These are phyloP conservation scores for Climacium dendroides DNA, from an alignment of 225 moss, liverwort and hornwort genomes.

Conservation along the genomic window DNA sequence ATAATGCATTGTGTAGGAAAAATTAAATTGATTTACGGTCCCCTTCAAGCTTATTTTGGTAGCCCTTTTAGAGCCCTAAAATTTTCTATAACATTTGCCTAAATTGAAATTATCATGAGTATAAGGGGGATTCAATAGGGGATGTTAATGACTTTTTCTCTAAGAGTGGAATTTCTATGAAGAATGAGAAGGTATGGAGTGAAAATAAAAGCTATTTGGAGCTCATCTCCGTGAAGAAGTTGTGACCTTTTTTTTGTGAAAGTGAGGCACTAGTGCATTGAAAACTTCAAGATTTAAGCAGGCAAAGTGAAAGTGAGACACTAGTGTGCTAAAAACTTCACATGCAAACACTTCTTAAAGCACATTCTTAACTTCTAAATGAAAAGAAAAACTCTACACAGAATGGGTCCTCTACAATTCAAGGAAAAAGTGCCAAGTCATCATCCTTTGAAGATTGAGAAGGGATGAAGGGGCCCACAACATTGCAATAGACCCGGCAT, in stretches of 20 bases:
- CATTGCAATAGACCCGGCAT: too few species aligned
- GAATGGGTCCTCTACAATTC: background rate
- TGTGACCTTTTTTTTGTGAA: background rate
- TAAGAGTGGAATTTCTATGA: background rate
- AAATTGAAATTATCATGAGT: background rate
- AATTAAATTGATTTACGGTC: too few species aligned
- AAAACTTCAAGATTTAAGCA: background rate
- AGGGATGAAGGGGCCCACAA: too few species aligned
- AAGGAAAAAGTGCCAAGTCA: background rate
- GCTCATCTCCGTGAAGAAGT: background rate
- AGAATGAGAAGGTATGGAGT: background rate
- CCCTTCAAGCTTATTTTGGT: too few species aligned
- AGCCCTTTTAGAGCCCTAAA: fast-evolving
- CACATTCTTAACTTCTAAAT: background rate
- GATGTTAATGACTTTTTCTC: background rate
- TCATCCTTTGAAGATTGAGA: background rate
- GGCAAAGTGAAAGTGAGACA: too few species aligned
- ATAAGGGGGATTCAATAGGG: background rate
- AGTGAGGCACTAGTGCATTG: fast-evolving
- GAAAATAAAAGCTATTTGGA: background rate
- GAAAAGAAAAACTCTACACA: background rate
- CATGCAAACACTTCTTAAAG: background rate
- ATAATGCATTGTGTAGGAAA: too few species aligned
- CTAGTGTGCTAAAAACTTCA: too few species aligned
- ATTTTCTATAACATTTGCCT: too few species aligned